A percentile compares a stretch with the other conserved stretches of the same genome.
Evolutionary conservation across 2,329 filamentous ascomycete species (phyloP).

Genomic region (Hypoxylon sp.): DNA sequence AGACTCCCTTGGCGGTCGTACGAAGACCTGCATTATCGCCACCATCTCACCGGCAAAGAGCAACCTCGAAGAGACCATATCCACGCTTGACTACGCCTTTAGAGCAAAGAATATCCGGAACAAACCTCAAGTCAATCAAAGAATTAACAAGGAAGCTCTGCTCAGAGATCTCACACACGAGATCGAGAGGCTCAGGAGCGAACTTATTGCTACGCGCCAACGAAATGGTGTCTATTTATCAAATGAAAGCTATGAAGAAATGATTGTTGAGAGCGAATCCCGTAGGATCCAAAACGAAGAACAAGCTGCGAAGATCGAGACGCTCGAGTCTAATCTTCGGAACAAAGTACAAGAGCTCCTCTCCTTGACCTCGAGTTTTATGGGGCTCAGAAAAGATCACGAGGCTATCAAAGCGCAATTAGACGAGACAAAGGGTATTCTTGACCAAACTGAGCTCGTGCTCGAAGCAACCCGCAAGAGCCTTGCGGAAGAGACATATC

Average conservation of each 20-base stretch:
- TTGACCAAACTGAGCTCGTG: slow-evolving; percentile 90
- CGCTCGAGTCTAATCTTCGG: slow-evolving; percentile 88
- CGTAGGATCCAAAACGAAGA: slow-evolving; percentile 92
- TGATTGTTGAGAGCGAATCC: slow-evolving; percentile 93
- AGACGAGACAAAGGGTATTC: slow-evolving; percentile 83
- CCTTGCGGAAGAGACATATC: slow-evolving; percentile 82
- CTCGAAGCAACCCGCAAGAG: slow-evolving; percentile 81
- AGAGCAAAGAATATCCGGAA: slow-evolving; percentile 98
- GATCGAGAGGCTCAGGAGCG: slow-evolving; percentile 94
- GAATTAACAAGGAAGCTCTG: slow-evolving; percentile 93
- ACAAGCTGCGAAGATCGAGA: slow-evolving; percentile 91
- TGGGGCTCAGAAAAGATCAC: slow-evolving; percentile 89
- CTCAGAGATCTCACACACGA: slow-evolving; percentile 91
- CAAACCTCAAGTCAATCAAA: slow-evolving; percentile 94
- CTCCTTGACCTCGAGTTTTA: slow-evolving; percentile 87
- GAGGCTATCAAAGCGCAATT: slow-evolving; percentile 81
- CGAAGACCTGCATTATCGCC: slow-evolving; percentile 98
- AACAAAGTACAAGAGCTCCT: slow-evolving; percentile 97
- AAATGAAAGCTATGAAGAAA: slow-evolving; percentile 89
- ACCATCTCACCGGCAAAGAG: slow-evolving; percentile 95
- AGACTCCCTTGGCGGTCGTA: slow-evolving; percentile 94
- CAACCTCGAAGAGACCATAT: slow-evolving; percentile 98
- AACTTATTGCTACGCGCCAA: slow-evolving; percentile 91
- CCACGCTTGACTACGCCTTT: slow-evolving; percentile 97
- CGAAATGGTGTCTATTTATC: slow-evolving; percentile 96